Base-by-base conservation (phyloP, 352 stramenopile genomes). In the Pythium apleroticum region DNA sequence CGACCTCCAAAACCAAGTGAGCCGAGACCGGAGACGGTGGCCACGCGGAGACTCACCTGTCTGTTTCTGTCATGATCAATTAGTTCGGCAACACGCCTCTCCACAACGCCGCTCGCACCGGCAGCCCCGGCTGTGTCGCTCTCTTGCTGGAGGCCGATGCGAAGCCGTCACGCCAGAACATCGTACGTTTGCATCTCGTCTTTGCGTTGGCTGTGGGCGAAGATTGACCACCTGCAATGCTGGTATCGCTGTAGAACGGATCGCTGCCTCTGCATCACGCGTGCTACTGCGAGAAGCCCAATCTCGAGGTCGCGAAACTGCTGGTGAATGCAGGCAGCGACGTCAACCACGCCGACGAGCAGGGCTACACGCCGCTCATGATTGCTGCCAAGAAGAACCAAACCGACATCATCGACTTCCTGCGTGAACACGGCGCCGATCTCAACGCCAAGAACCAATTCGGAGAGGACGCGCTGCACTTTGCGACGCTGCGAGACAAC, bases 21-120 rank as follows among this genome's bases (percentile, higher is more conserved):
- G 22, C 25, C 19, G 6, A 49, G 41, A 22, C 6, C 6, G 10
- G 19, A 22, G 17, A 49, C 17, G 17, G 19, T n/a, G 6, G 41
- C 17, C 19, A 9, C 19, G 17, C 41, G 4, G 15, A 49, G 17
- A 49, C 41, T 49, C 41, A 49, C 41, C 10, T 19, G 3, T 19
- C 5, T 12, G 35, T n/a, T n/a, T n/a, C 35, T 41, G 35, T 17
- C 10, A 19, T 19, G 10, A n/a, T 10, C 45, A 22, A 30, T 12
- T 33, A 93, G 84, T 93, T 92, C 73, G 85, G 83, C 52, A 93
- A 93, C 65, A 86, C 78, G 12, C 85, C 85, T 15, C 58, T 93
- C 24, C 85, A 93, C 48, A 90, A 89, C 52, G 85, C 85, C 10
- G 81, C 85, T 22, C 74, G 80, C 54, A 81, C 81, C 11, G 85